phyloP scores from a whole-genome alignment of 768 basidiomycete genomes.

The Chalciporus chontae region DNA sequence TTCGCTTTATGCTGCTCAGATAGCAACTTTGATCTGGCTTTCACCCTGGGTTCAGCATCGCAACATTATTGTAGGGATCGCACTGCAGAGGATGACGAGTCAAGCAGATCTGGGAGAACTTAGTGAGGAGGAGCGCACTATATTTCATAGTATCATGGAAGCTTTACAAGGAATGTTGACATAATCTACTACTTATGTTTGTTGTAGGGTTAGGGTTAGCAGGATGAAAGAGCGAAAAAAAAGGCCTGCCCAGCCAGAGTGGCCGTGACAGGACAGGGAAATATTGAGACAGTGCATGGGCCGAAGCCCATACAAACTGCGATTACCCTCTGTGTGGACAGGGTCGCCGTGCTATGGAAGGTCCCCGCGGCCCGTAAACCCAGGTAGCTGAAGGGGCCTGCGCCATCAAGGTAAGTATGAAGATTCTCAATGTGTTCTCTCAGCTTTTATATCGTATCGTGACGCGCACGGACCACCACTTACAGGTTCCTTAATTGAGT shows the following conservation, averaged over 20 bases:
- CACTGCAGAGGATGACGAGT: slow-evolving; percentile 44
- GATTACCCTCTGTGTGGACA: slow-evolving; percentile 45
- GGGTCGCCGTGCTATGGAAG: slow-evolving; percentile 55
- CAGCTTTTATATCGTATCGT: slow-evolving; percentile 10
- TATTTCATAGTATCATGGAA: slow-evolving; percentile 50
- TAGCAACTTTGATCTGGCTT: slow-evolving; percentile 81
- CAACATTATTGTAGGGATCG: slow-evolving; percentile 73
- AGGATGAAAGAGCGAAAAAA: slow-evolving; percentile 21
- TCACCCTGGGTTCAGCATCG: slow-evolving; percentile 45
- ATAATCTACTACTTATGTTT: not conserved
- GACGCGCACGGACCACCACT: slow-evolving; percentile 26
- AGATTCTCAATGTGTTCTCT: not conserved
- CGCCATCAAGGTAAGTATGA: slow-evolving; percentile 67
- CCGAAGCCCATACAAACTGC: slow-evolving; percentile 57
- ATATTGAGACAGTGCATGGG: slow-evolving; percentile 79
- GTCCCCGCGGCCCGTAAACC: slow-evolving; percentile 52
- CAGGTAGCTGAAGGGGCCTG: slow-evolving; percentile 47
- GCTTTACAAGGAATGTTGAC: slow-evolving; percentile 39
- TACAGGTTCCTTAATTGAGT: not conserved
- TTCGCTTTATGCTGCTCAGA: slow-evolving; percentile 80
- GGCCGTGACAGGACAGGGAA: slow-evolving; percentile 66
- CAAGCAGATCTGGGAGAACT: slow-evolving; percentile 22
- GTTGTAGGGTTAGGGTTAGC: slow-evolving; percentile 30
- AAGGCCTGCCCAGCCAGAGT: slow-evolving; percentile 49
- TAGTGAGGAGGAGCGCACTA: slow-evolving; percentile 38